Conservation (phyloP, 257 asterid genomes). For the Euphrasia confusa region DNA sequence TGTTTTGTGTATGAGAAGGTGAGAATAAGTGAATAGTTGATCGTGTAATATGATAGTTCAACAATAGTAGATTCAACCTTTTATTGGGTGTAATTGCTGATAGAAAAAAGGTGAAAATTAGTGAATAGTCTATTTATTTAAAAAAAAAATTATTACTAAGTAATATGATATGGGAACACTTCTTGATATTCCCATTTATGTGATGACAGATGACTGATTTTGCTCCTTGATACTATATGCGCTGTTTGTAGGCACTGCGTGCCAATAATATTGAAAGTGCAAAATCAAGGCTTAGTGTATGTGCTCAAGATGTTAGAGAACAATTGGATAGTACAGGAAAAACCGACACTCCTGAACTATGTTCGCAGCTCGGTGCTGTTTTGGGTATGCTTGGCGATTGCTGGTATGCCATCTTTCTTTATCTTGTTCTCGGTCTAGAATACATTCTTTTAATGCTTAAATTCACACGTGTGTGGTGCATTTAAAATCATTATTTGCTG, state of each 20-base stretch:
- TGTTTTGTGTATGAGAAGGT: neutral
- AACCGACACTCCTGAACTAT: constrained; percentile 57
- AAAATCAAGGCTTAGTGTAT: constrained; percentile 74
- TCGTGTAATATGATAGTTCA: neutral
- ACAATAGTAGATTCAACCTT: neutral
- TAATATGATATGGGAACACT: too few relatives aligned
- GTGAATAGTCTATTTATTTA: constrained; percentile 3
- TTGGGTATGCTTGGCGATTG: constrained; percentile 98
- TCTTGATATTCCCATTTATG: too few relatives aligned
- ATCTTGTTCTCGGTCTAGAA: constrained; percentile 7
- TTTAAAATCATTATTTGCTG: constrained; percentile 3
- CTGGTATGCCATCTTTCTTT: constrained; percentile 48
- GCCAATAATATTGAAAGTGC: constrained; percentile 89
- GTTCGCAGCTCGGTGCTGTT: constrained; percentile 97
- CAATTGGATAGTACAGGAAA: constrained; percentile 64
- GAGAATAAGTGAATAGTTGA: neutral
- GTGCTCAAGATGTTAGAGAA: constrained; percentile 87
- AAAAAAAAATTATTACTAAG: neutral
- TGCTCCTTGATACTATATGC: constrained; percentile 14
- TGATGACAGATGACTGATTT: too few relatives aligned
- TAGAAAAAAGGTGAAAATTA: neutral
- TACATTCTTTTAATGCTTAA: neutral
- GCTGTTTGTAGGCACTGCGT: constrained; percentile 71
- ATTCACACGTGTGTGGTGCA: neutral
- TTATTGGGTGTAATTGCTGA: neutral